A percentile compares a stretch with the other conserved stretches of the same genome.
These are phyloP conservation scores for Lycium ferocissimum DNA, from an alignment of 257 asterid genomes.

Conservation along the genomic window DNA sequence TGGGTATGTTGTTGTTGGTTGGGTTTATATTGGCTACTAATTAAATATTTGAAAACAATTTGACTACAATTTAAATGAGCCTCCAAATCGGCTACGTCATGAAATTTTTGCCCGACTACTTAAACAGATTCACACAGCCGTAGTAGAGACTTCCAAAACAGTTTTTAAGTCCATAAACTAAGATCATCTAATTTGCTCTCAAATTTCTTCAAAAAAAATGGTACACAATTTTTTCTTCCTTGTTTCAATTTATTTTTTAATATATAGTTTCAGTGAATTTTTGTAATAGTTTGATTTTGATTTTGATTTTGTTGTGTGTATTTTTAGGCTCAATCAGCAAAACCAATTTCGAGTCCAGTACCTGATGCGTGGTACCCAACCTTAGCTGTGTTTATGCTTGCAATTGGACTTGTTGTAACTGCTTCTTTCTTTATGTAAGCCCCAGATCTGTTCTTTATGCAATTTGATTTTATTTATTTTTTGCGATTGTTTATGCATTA, in stretches of 20 bases:
- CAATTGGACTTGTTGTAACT: slow-evolving; percentile 78
- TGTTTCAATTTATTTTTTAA: rapidly evolving
- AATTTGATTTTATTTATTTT: background rate
- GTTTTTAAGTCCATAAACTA: background rate
- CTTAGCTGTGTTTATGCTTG: slow-evolving; percentile 76
- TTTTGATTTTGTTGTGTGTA: background rate
- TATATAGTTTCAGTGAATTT: background rate
- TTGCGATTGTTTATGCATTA: background rate
- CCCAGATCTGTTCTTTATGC: slow-evolving; percentile 20
- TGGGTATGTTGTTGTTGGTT: no score
- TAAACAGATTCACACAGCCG: background rate
- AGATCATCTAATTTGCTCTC: background rate
- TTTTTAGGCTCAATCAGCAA: slow-evolving; percentile 67
- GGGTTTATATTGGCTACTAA: no score
- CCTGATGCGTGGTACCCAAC: slow-evolving; percentile 91
- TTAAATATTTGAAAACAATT: no score
- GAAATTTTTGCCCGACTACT: background rate
- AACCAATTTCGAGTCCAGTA: slow-evolving; percentile 93
- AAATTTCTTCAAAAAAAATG: slow-evolving; percentile 7
- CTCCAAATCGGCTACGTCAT: no score
- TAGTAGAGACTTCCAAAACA: background rate
- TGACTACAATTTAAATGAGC: no score
- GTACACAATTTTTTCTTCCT: slow-evolving; percentile 13
- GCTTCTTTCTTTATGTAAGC: slow-evolving; percentile 91
- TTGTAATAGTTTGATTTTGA: background rate